Base-by-base conservation (phyloP, 306 rosid species). In the Vigna unguiculata region DNA sequence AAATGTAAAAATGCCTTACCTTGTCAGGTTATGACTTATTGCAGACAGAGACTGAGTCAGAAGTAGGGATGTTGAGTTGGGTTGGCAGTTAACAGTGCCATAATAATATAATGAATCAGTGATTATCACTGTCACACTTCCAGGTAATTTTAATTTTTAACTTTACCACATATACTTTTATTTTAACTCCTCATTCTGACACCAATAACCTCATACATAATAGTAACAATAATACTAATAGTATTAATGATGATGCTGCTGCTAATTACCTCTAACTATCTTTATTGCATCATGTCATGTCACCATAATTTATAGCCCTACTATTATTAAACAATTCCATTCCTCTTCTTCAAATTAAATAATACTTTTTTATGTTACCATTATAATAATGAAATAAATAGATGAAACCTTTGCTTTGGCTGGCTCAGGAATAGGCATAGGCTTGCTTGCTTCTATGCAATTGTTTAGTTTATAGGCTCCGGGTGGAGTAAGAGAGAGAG, bases 21-120 rank as follows among this genome's bases (percentile, higher is more conserved):
- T 76, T 84, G 85, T 84, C 78, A 62, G 70, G 24, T 60, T 49
- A 69, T 45, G 77, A 53, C 43, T 82, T 62, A 79, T 45, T 47
- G 80, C 76, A 34, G 75, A 47, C 40, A 72, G 9, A 51, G 67
- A 19, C 24, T 22, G 3, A 28, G 45, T 60, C 13, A 60, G 67
- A 60, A 60, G 67, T 60, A 59, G 66, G 66, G 66, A 59, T 75
- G 77, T 80, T 71, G 72, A 58, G 83, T 76, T 64, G 60, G 34
- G 83, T 20, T 20, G 17, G 58, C 68, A 57, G 74, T 61, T 77
- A 47, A 75, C 74, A 71, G 51, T 43, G 74, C 57, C 63, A 25
- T 25, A 15, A 68, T 69, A 32, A 32, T 32, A 32, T 46, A 28
- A 48, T 24, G 32, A 71, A 72, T 58, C 20, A 16, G 45, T 4